These are phyloP conservation scores for Salicornia ramosissima DNA, from an alignment of 148 eudicot genomes.

Conservation along the genomic window DNA sequence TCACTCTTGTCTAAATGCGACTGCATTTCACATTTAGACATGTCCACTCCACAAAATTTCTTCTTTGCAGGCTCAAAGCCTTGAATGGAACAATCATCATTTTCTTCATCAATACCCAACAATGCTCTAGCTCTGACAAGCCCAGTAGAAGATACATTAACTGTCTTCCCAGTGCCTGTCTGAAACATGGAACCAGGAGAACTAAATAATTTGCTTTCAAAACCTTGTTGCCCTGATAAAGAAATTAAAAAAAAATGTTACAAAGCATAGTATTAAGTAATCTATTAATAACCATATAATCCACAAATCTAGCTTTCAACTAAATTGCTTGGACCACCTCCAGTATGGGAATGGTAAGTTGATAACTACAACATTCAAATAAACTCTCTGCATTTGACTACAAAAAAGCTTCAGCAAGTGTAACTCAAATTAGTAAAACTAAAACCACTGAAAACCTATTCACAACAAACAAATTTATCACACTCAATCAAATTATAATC, in stretches of 20 bases:
- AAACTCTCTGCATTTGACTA: too few species aligned
- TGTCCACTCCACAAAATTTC: slow-evolving; percentile 27
- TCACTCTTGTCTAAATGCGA: slow-evolving; percentile 16
- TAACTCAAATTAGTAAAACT: neutral
- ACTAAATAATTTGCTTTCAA: slow-evolving; percentile 21
- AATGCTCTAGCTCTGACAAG: slow-evolving; percentile 64
- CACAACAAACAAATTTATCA: neutral
- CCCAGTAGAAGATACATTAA: slow-evolving; percentile 65
- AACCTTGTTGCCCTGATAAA: slow-evolving; percentile 35
- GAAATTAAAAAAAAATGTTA: slow-evolving; percentile 1
- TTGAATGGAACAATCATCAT: slow-evolving; percentile 29
- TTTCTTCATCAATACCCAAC: slow-evolving; percentile 49
- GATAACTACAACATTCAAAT: neutral
- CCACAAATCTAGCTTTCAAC: too few species aligned
- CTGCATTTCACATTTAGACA: slow-evolving; percentile 22
- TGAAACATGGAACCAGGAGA: slow-evolving; percentile 67
- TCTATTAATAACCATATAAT: too few species aligned
- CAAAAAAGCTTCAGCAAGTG: neutral
- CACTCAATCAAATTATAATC: neutral
- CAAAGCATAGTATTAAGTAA: neutral
- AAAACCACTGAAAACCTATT: neutral
- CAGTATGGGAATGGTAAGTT: too few species aligned
- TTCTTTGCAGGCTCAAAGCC: slow-evolving; percentile 31
- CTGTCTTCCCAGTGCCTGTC: slow-evolving; percentile 82
- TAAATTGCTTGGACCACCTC: too few species aligned